A percentile compares a stretch with the other conserved stretches of the same genome.
Conservation (phyloP, 1,284 basidiomycete genomes). For the Phellinidium pouzarii region DNA sequence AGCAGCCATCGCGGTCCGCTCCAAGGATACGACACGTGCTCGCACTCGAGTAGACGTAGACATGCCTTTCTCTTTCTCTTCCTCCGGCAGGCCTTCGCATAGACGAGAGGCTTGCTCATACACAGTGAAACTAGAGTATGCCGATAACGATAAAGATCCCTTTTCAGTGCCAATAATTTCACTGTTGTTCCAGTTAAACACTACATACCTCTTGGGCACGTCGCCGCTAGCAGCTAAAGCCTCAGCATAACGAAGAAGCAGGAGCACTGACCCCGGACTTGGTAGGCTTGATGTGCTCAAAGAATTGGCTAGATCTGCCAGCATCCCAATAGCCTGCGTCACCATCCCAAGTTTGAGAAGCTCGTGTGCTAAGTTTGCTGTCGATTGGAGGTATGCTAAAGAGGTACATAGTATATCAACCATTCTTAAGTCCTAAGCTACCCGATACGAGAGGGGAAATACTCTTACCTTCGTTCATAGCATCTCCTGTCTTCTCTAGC, state of each 20-base stretch:
- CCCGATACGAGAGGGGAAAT: neutral
- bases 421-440: too few relatives aligned
- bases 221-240: conserved; percentile 59
- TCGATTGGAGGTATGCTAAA: conserved; percentile 59
- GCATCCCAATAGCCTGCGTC: conserved; percentile 57
- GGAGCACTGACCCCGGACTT: conserved; percentile 44
- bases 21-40: conserved; percentile 49
- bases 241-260: conserved; percentile 63
- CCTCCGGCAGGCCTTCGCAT: conserved; percentile 33
- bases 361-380: conserved; percentile 68
- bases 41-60: conserved; percentile 53
- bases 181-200: neutral
- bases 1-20: conserved; percentile 67
- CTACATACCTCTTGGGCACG: conserved; percentile 51
- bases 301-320: conserved; percentile 46
- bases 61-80: conserved; percentile 39
- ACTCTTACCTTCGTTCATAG: conserved; percentile 6
- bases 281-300: conserved; percentile 38
- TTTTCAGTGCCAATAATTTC: too few relatives aligned
- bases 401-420: neutral
- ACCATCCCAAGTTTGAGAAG: conserved; percentile 73
- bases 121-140: conserved; percentile 38
- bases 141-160: neutral
- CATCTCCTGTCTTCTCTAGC: conserved; percentile 22
- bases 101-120: conserved; percentile 54